Base-by-base conservation (phyloP, 495 filamentous ascomycete species). In the Zalerion maritima region DNA sequence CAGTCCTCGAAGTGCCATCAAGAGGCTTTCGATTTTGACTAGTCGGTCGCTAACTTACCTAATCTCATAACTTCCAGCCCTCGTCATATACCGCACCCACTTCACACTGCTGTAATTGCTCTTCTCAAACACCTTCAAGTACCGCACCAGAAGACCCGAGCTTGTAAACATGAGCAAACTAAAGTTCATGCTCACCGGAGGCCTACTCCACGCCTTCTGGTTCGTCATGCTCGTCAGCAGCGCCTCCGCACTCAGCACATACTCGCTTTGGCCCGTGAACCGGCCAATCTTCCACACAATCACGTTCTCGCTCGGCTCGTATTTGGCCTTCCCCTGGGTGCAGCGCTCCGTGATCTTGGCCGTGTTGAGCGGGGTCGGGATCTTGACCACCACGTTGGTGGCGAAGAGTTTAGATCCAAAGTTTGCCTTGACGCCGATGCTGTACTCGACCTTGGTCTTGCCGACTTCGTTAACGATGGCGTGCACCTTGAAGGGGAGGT, bases 41-140 rank as follows among this genome's bases (percentile, higher is more conserved):
- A n/a, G n/a, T n/a, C n/a, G n/a, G n/a, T n/a, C n/a, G n/a, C n/a
- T n/a, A n/a, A 49, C 56, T 29, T 26, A 81, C 71, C 78, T 52
- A 31, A 81, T 83, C 52, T 82, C 79, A 50, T 83, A 85, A 48
- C 69, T 78, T 10, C 79, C 79, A 11, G 87, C 91, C 26, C 91
- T 68, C 17, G 91, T 99, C 91, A 99, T 99, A 57, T 99, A 99
- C 43, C 91, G 61, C 40, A 99, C 91, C 91, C 91, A 99, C 49
- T 99, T 99, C 6, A 99, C 91, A 42, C 81, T 91, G 33, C 78
- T 86, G 49, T 99, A 99, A 57, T 96, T 94, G 49, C 67, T 83
- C 73, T 99, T 99, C 67, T 99, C 91, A 60, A 99, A 99, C 15
- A 99, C 91, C 61, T 99, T 99, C 35, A 99, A 58, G 55, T 99